phyloP scores from a whole-genome alignment of 805 yeast genomes.

The Candida broadrunensis region DNA sequence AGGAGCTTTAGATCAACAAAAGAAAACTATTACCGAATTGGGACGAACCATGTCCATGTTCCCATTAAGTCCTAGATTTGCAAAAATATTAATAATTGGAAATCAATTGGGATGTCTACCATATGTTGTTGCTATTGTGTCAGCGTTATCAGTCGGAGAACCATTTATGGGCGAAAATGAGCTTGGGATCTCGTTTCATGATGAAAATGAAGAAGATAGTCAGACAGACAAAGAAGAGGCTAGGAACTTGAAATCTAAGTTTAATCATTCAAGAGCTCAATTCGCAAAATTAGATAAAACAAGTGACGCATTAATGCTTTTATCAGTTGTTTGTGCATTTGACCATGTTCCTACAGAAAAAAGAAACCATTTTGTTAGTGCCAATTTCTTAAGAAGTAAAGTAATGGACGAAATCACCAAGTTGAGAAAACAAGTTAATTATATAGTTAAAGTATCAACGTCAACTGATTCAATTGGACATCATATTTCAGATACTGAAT shows the following conservation, averaged over 20 bases:
- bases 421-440: constrained; percentile 73
- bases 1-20: constrained; percentile 67
- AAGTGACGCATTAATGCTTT: constrained; percentile 71
- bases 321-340: constrained; percentile 84
- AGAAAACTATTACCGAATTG: constrained; percentile 62
- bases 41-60: constrained; percentile 87
- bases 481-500: constrained; percentile 32
- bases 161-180: constrained; percentile 79
- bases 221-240: constrained; percentile 34
- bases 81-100: constrained; percentile 85
- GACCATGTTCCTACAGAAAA: constrained; percentile 65
- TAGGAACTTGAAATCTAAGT: constrained; percentile 47
- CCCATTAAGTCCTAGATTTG: constrained; percentile 91
- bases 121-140: constrained; percentile 85
- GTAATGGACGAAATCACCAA: constrained; percentile 82
- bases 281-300: constrained; percentile 67
- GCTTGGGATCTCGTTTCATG: constrained; percentile 50
- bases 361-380: constrained; percentile 44
- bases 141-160: constrained; percentile 91
- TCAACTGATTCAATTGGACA: constrained; percentile 59
- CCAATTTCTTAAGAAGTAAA: constrained; percentile 73
- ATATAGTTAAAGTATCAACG: constrained; percentile 58
- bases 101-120: constrained; percentile 84
- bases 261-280: constrained; percentile 52
- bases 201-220: constrained; percentile 36